Evolutionary conservation across 75 land plant genomes (phyloP), one percentile per base, ranked within the genome.

Genomic region (Isoetes taiwanensis): DNA sequence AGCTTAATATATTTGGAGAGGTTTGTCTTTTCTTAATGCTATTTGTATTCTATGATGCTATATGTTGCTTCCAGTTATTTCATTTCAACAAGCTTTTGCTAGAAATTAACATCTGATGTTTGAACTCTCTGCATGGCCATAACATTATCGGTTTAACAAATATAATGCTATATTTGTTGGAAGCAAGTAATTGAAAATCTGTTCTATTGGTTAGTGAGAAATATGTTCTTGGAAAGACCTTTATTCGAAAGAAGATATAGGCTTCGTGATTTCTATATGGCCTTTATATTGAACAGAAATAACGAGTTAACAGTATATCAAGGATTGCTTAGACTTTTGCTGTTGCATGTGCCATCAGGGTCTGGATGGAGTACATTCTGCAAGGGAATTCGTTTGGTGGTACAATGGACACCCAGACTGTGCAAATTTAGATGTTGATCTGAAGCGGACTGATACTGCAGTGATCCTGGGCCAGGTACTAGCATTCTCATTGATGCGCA

Each of bases 341-440:
- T n/a, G n/a, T n/a, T n/a, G n/a, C n/a, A n/a, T n/a, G n/a, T n/a
- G n/a, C n/a, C n/a, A n/a, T n/a, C 46, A 90, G 96, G 78, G 78
- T 56, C 58, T 89, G 34, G 28, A 25, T 19, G 99, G 99, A 28
- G 77, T 94, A 55, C 66, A 75, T 56, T 75, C 90, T 20, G 99
- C 99, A 34, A 81, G 99, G 61, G 96, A 94, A 61, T 94, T 94
- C 78, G 99, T 94, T 33, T 94, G 99, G 99, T 94, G 99, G 99
- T 94, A 94, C 59, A 94, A 94, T 74, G 99, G 96, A 32, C 99
- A 94, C 48, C 99, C 99, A 5, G 99, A 88, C 52, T 72, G 69
- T 54, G 72, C 43, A n/a, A 68, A 73, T 32, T 57, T 94, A 54
- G 46, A 68, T 32, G 79, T 79, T 30, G 84, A 85, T 42, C 73